Base-by-base conservation (phyloP, 2,329 filamentous ascomycete species). In the Paraphoma sp. region DNA sequence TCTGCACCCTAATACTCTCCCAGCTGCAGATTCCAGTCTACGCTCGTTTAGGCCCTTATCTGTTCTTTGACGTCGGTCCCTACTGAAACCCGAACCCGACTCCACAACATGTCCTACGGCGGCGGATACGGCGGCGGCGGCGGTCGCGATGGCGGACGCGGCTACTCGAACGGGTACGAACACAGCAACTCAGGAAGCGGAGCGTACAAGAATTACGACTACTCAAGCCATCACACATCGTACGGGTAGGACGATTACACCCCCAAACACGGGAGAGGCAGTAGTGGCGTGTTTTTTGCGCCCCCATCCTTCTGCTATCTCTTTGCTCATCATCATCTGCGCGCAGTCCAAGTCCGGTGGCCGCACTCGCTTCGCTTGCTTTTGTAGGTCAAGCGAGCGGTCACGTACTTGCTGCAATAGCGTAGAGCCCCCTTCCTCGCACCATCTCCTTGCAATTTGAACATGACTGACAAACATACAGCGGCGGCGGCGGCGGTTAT, bases 21-120 rank as follows among this genome's bases (percentile, higher is more conserved):
- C 53, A 56, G 56, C 60, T 55, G 43, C 56, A 55, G 51, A 61
- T 46, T 57, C 38, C 56, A 61, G 48, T 47, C 59, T 56, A 62
- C 70, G 51, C 61, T 70, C 68, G 51, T 71, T 53, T 41, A 38
- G 54, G 42, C 49, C 45, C 43, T 56, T 45, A 45, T 57, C 56
- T 55, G 56, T 55, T 57, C 60, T 63, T 67, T 71, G 57, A 66
- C 57, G 69, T 62, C 71, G 58, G 72, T 74, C 69, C 53, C 65
- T 70, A 75, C 74, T 64, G 64, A 70, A 67, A 62, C 57, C 56
- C 53, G 57, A 46, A 62, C 57, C 56, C 53, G 57, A 46, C 62
- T 57, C 73, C 85, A 73, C 75, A 85, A 73, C 75, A 92, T 91
- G 89, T 91, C 89, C 80, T 90, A 91, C 86, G 84, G 87, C 72